Percentiles rank a stretch among this genome's conserved stretches.
phyloP scores from a whole-genome alignment of 2,329 filamentous ascomycete genomes.

The Penicillium sclerotiorum region DNA sequence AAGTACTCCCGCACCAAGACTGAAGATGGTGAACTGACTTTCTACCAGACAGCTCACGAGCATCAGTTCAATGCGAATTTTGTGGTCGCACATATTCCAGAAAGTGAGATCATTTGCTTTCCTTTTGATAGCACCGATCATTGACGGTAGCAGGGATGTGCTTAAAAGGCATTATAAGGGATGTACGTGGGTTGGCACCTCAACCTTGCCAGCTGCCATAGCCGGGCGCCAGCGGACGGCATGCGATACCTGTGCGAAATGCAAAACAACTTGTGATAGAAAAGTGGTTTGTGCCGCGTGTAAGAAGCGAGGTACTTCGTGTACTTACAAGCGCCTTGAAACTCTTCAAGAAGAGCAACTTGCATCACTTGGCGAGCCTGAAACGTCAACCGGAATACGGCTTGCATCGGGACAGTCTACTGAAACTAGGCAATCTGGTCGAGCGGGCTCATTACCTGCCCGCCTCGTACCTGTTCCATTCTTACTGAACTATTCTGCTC shows the following conservation, averaged over 20 bases:
- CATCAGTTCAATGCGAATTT: constrained; percentile 10
- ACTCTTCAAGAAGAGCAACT: no score
- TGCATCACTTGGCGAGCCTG: no score
- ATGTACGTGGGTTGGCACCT: constrained; percentile 8
- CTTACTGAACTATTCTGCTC: constrained; percentile 15
- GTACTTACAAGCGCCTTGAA: constrained; percentile 9
- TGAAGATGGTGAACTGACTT: neutral
- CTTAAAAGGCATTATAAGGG: constrained; percentile 16
- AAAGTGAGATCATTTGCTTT: constrained; percentile 3
- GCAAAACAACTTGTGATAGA: constrained; percentile 8
- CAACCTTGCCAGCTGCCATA: neutral
- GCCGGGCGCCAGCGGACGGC: constrained; percentile 15
- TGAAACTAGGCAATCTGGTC: no score
- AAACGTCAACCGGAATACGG: neutral
- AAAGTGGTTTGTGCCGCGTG: constrained; percentile 1
- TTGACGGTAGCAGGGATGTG: constrained; percentile 7
- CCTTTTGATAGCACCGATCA: neutral
- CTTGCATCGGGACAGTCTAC: neutral
- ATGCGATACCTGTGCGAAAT: constrained; percentile 12
- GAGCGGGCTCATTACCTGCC: no score
- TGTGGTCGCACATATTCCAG: constrained; percentile 15
- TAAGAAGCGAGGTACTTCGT: neutral
- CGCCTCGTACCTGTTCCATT: constrained; percentile 16
- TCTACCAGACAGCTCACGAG: constrained; percentile 4
- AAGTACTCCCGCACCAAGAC: neutral